Evolutionary conservation across 768 basidiomycete genomes (phyloP), one percentile per base, ranked within the genome.

Genomic region (Leccinum boreale): DNA sequence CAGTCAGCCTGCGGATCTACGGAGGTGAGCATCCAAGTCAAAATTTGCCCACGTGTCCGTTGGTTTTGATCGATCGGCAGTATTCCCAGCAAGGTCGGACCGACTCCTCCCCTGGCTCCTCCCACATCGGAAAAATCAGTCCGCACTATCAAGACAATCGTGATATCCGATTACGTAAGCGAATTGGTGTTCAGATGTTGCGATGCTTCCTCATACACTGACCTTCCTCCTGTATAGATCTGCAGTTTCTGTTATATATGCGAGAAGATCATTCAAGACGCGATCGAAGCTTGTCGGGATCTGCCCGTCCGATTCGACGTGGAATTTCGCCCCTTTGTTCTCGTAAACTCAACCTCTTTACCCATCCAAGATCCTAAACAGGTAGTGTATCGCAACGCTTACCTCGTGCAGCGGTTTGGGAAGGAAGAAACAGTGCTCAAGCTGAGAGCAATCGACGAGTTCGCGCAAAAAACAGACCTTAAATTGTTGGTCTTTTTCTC

Each of bases 201-300:
- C 24, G 2, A 7, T 7, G 7, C 35, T 33, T 31, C 6, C 59
- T 49, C 14, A 36, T 17, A 11, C 17, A 11, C 24, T 19, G 14
- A 14, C 8, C 39, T 39, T 23, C 17, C 21, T 19, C n/a, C 0
- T 2, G 4, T 58, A 39, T 39, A 73, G 73, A 53, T 70, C 49
- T 75, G 74, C 31, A 58, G 53, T 26, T 75, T 74, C 63, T 77
- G 76, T 60, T 77, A 74, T 60, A 59, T 77, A 42, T 70, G 72
- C 42, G 67, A 71, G 53, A 75, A 72, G 52, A 58, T 70, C 29
- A 57, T 77, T 26, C 62, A 58, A 23, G 65, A 66, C 31, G 76
- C 76, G 17, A 70, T 77, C 44, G 63, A 69, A 45, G 67, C 67
- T 19, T 72, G 73, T 45, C 51, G 52, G 7, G 60, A 67, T 56